Base-by-base conservation (phyloP, 139 green algal species). In the Prasinococcaceae sp. region DNA sequence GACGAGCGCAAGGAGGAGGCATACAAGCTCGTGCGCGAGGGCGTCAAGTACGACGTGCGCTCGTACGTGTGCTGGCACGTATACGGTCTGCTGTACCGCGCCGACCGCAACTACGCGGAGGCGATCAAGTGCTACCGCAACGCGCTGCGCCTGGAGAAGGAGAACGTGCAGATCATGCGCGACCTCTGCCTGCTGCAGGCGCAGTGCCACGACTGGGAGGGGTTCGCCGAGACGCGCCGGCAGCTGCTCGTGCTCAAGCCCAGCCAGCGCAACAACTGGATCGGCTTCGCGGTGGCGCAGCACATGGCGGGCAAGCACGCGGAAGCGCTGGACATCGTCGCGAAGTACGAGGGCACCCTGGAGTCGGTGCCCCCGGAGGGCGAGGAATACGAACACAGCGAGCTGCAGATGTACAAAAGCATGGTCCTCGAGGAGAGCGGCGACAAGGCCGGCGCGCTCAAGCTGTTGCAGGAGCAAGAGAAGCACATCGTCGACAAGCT, bases 101-200 rank as follows among this genome's bases (percentile, higher is more conserved):
- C 76, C 1, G 86, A 99, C 65, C 74, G 72, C 29, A 77, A 97
- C 50, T 97, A 98, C 57, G 69, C 75, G 9, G 85, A 99, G 60
- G 92, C 92, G n/a, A 90, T 94, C 65, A 98, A 97, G 69, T 99
- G 92, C 77, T 99, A 99, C 76, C 78, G 84, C 47, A 95, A 95
- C 49, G 86, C 92, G 2, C 67, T 98, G 53, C 75, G 82, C 5
- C 60, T 93, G 20, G 90, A 99, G 52, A 81, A 80, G 38, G 78
- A 94, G 22, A 98, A 97, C 66, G 44, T 79, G 27, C 83, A 93
- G 43, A 92, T 98, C 47, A 50, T 94, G 58, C 58, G 83, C 12
- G 89, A 97, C 65, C 67, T 96, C 32, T 77, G 84, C 16, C 51
- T 81, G 32, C 70, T 95, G 35, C 87, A 74, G 61, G 49, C 70